phyloP scores from a whole-genome alignment of 129 eudicot species.

The Pittosporum tobira region DNA sequence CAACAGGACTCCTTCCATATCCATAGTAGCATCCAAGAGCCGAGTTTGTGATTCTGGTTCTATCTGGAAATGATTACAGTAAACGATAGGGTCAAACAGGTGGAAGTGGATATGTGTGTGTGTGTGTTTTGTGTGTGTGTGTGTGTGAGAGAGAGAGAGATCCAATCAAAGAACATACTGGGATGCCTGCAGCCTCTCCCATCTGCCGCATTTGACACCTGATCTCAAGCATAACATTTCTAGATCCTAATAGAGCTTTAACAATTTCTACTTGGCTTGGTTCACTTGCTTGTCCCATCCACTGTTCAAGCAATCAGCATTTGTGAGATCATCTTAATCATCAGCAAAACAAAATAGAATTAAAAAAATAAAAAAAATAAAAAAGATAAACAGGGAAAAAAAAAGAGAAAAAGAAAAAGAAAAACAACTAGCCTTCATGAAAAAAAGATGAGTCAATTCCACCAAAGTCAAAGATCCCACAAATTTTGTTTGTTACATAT shows the following conservation, averaged over 20 bases:
- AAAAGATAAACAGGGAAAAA: too few relatives aligned
- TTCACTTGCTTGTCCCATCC: conserved; percentile 60
- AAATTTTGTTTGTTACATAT: background rate
- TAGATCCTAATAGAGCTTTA: conserved; percentile 68
- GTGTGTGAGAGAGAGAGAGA: background rate
- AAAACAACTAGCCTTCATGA: background rate
- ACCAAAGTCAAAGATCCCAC: background rate
- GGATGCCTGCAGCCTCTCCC: conserved; percentile 96
- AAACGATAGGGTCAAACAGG: conserved; percentile 10
- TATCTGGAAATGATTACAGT: conserved; percentile 42
- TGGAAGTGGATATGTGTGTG: too few relatives aligned
- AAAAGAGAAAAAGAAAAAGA: too few relatives aligned
- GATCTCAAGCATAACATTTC: conserved; percentile 78
- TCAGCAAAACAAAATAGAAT: background rate
- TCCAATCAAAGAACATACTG: conserved; percentile 41
- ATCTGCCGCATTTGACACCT: conserved; percentile 73
- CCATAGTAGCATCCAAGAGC: conserved; percentile 80
- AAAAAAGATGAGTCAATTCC: background rate
- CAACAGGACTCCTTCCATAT: conserved; percentile 68
- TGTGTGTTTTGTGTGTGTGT: too few relatives aligned
- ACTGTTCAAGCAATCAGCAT: conserved; percentile 33
- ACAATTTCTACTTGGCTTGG: conserved; percentile 58
- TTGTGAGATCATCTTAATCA: conserved; percentile 4
- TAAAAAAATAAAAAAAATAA: too few relatives aligned
- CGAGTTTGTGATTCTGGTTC: conserved; percentile 85